Base-by-base conservation (phyloP, 106 monocot genomes). In the Phalaenopsis aphrodite region DNA sequence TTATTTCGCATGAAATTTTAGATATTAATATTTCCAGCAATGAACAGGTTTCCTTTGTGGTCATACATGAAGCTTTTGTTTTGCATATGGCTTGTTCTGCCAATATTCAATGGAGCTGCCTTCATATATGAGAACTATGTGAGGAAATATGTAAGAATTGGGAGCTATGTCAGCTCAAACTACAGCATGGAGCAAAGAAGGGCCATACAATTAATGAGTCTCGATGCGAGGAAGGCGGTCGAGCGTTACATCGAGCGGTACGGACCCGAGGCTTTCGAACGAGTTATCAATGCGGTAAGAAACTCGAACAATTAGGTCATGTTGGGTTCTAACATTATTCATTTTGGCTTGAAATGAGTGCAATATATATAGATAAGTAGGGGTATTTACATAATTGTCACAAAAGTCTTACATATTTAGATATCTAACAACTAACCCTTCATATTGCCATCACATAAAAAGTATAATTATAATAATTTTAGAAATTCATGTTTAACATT, bases 51-150 rank as follows among this genome's bases (percentile, higher is more conserved):
- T 78, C 94, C 94, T 8, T 88, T 94, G 0, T 98, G 97, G 97
- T 86, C 94, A 5, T 94, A 92, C 89, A 83, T 94, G 86, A 98
- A 98, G 87, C 87, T 98, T 56, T 46, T 94, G 17, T 78, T 87
- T 49, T 98, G 97, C 58, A 19, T 92, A 21, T 98, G 97, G 97
- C 67, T 98, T 88, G 97, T 98, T 24, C 80, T 98, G 16, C 97
- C 97, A 0, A 85, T 86, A 1, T 98, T 98, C 52, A 92, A 98
- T 61, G 97, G 97, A 49, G 97, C 97, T 1, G 97, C 97, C 2
- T 98, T 94, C 81, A 88, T 98, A 52, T 89, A 98, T 36, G 97
- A 94, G 86, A 90, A 85, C 15, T 83, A 92, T 52, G 97, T 98
- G 69, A 82, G 97, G 67, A 86, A 52, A 24, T 98, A 98, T 78